These are phyloP conservation scores for Candida endomychidarum DNA, from an alignment of 805 yeast genomes.

Conservation along the genomic window DNA sequence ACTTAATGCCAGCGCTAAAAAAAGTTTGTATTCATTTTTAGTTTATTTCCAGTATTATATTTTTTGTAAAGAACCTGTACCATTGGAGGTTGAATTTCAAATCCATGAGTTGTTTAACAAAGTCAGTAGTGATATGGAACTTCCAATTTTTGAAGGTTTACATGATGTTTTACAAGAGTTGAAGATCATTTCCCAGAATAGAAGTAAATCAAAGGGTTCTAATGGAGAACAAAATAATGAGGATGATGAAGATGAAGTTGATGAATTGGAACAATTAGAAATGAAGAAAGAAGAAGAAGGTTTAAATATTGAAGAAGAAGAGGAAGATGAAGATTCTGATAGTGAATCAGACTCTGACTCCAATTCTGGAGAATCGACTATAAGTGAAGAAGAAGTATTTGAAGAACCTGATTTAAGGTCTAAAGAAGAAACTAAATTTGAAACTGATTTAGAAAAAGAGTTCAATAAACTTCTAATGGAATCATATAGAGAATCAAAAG, in stretches of 20 bases:
- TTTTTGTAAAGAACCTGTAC: slow-evolving; percentile 63
- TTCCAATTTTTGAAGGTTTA: slow-evolving; percentile 34
- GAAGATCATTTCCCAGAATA: slow-evolving; percentile 20
- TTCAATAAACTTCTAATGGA: slow-evolving; percentile 53
- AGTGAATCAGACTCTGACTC: slow-evolving; percentile 17
- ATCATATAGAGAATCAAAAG: slow-evolving; percentile 34
- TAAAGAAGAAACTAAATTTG: slow-evolving; percentile 36
- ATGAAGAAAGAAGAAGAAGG: slow-evolving; percentile 12
- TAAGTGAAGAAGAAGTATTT: slow-evolving; percentile 17
- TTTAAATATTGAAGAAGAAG: slow-evolving; percentile 12
- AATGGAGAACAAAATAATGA: slow-evolving; percentile 7
- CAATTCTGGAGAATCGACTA: slow-evolving; percentile 12
- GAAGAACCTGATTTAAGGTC: slow-evolving; percentile 11
- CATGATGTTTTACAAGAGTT: slow-evolving; percentile 46
- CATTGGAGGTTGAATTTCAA: slow-evolving; percentile 59
- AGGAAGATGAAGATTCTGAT: slow-evolving; percentile 16
- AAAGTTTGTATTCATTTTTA: slow-evolving; percentile 35
- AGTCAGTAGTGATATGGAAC: slow-evolving; percentile 15
- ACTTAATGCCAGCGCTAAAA: slow-evolving; percentile 7
- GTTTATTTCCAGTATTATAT: slow-evolving; percentile 71
- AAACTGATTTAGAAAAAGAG: slow-evolving; percentile 56
- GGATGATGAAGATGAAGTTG: slow-evolving; percentile 19
- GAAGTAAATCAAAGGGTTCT: slow-evolving; percentile 12
- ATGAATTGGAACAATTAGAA: slow-evolving; percentile 20
- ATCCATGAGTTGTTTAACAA: slow-evolving; percentile 44